These are phyloP conservation scores for Penicillium bialowiezense DNA, from an alignment of 495 filamentous ascomycete species.

Conservation along the genomic window DNA sequence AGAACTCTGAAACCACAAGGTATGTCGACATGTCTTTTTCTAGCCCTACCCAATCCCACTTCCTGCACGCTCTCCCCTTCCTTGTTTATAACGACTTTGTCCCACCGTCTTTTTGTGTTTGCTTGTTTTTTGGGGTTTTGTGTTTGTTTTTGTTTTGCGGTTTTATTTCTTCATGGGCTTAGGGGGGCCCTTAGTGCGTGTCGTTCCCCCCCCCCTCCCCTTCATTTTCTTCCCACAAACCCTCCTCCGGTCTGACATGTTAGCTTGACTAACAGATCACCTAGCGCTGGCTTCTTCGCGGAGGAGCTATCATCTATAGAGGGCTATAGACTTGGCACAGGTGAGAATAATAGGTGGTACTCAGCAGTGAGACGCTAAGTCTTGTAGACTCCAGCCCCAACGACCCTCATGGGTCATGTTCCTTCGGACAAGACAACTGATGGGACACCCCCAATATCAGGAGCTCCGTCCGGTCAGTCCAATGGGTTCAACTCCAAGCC, in stretches of 20 bases:
- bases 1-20: background rate
- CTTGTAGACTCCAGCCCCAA: background rate
- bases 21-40: background rate
- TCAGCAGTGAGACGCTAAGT: background rate
- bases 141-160: background rate
- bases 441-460: slow-evolving; percentile 12
- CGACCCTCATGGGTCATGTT: slow-evolving; percentile 37
- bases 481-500: background rate
- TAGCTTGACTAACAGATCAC: too few species aligned
- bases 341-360: background rate
- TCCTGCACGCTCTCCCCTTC: background rate
- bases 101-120: slow-evolving; percentile 8
- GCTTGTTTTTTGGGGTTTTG: background rate
- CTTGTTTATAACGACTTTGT: slow-evolving; percentile 10
- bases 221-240: slow-evolving; percentile 2
- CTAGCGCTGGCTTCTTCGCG: too few species aligned
- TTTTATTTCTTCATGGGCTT: background rate
- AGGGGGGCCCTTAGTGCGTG: slow-evolving; percentile 1
- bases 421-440: slow-evolving; percentile 21
- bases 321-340: background rate
- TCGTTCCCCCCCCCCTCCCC: background rate
- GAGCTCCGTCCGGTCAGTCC: slow-evolving; percentile 27
- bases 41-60: background rate
- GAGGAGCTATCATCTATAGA: too few species aligned
- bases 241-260: too few species aligned